Base-by-base conservation (phyloP, 2,329 filamentous ascomycete species). In the Botrytis tulipae region DNA sequence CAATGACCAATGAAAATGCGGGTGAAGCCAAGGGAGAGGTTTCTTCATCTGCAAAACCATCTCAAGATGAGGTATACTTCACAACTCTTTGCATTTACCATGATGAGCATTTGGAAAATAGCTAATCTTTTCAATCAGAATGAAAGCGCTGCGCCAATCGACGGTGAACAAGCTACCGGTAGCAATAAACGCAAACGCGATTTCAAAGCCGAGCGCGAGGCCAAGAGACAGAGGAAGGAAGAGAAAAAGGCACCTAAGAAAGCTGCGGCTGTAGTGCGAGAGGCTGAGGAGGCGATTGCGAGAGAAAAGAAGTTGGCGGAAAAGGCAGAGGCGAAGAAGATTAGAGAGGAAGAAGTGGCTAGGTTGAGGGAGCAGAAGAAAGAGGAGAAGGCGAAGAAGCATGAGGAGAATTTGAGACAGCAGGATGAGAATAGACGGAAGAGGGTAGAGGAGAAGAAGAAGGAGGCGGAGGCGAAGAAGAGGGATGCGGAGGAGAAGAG, bases 121-220 rank as follows among this genome's bases (percentile, higher is more conserved):
- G 37, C 66, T 69, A 69, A 69, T 10, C 35, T 69, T 29, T 69
- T 42, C 12, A 22, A 57, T 25, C 51, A 69, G 66, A 57, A 69
- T 32, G 48, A 44, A 32, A 69, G 6, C 25, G 18, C 12, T 20
- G 48, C 35, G 10, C 51, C 48, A 32, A 16, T 42, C 18, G 66
- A 69, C 37, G 37, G 35, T 16, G 48, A 69, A 20, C 40, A 69
- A 14, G 25, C 66, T 57, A 20, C 66, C 10, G 35, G 59, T 42
- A 44, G 54, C 40, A 72, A 69, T 6, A 72, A 72, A 40, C 71
- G 71, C 22, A 72, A 69, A 40, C 62, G 71, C 40, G 40, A 68
- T 22, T 69, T 44, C 40, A 68, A 72, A 51, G 62, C 62, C 16
- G 71, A 72, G 29, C 71, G 71, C 32, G 22, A n/a, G 67, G 71